Percentiles rank a stretch among this genome's conserved stretches.
These are phyloP conservation scores for Medicago arabica DNA, from an alignment of 306 rosid genomes.

Conservation along the genomic window DNA sequence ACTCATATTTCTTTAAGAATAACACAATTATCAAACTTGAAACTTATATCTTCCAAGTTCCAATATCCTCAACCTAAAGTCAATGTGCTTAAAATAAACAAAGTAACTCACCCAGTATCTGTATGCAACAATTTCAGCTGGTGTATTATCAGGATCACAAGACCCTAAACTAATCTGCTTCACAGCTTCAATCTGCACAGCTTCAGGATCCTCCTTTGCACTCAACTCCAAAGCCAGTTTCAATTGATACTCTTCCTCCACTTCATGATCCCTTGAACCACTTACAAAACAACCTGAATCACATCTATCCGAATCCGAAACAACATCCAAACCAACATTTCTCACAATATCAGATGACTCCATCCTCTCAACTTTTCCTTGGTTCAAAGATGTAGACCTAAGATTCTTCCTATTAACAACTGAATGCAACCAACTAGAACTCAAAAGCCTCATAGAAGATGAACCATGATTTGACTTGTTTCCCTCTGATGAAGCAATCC, in stretches of 20 bases:
- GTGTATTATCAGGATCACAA: constrained; percentile 78
- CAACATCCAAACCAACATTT: constrained; percentile 64
- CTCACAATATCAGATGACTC: constrained; percentile 63
- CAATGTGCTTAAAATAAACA: constrained; percentile 43
- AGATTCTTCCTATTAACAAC: constrained; percentile 65
- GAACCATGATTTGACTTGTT: constrained; percentile 57
- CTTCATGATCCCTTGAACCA: constrained; percentile 76
- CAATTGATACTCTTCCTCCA: constrained; percentile 94
- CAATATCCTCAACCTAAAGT: constrained; percentile 36
- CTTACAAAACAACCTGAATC: constrained; percentile 65
- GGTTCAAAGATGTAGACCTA: constrained; percentile 58
- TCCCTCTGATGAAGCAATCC: constrained; percentile 71
- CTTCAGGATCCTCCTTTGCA: constrained; percentile 99
- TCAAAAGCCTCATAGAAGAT: constrained; percentile 59
- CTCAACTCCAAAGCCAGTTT: constrained; percentile 89
- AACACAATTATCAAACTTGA: constrained; percentile 32
- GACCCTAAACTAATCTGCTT: constrained; percentile 98
- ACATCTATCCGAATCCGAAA: constrained; percentile 56
- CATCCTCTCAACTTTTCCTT: constrained; percentile 54
- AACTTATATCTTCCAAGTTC: constrained; percentile 26
- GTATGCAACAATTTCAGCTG: constrained; percentile 90
- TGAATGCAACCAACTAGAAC: constrained; percentile 72
- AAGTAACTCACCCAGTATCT: constrained; percentile 87
- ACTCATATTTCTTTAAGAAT: constrained; percentile 35
- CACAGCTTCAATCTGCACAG: constrained; percentile 97